phyloP scores from a whole-genome alignment of 768 basidiomycete species.

The Gyrodon lividus region DNA sequence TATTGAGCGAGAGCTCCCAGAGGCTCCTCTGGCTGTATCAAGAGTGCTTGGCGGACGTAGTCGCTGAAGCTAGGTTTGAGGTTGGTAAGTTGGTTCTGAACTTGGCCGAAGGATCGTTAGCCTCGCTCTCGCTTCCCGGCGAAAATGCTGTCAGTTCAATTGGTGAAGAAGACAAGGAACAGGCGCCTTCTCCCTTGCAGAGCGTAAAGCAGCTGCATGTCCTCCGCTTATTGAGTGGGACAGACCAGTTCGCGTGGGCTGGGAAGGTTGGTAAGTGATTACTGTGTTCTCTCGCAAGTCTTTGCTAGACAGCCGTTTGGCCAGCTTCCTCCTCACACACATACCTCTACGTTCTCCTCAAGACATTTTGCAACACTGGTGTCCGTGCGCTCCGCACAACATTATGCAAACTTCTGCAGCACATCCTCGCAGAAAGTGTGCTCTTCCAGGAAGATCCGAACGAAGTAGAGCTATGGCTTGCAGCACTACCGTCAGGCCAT shows the following conservation, averaged over 20 bases:
- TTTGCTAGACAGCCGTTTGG: conserved; percentile 2
- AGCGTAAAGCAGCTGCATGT: conserved; percentile 76
- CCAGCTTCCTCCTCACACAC: conserved; percentile 53
- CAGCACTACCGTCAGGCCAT: conserved; percentile 49
- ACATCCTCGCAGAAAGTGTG: conserved; percentile 68
- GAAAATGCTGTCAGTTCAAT: conserved; percentile 2
- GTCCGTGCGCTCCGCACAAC: conserved; percentile 53
- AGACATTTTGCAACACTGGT: conserved; percentile 51
- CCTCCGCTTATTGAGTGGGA: conserved; percentile 68
- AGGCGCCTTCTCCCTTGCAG: conserved; percentile 36
- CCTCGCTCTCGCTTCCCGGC: conserved; percentile 12
- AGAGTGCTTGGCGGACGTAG: conserved; percentile 65
- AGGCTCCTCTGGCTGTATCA: conserved; percentile 87
- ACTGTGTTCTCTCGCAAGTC: neutral
- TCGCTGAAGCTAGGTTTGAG: conserved; percentile 82
- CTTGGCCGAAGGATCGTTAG: conserved; percentile 36
- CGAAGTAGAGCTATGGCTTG: conserved; percentile 77
- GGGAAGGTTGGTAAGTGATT: conserved; percentile 61
- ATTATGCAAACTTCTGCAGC: conserved; percentile 52
- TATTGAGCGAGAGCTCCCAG: conserved; percentile 80
- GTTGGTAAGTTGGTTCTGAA: conserved; percentile 71
- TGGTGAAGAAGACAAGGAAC: conserved; percentile 11
- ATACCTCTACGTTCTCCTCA: conserved; percentile 72
- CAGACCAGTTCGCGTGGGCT: conserved; percentile 78
- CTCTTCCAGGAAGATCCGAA: conserved; percentile 75